Evolutionary conservation across 169 alveolate species (phyloP).

Genomic region (Plasmodium coatneyi): DNA sequence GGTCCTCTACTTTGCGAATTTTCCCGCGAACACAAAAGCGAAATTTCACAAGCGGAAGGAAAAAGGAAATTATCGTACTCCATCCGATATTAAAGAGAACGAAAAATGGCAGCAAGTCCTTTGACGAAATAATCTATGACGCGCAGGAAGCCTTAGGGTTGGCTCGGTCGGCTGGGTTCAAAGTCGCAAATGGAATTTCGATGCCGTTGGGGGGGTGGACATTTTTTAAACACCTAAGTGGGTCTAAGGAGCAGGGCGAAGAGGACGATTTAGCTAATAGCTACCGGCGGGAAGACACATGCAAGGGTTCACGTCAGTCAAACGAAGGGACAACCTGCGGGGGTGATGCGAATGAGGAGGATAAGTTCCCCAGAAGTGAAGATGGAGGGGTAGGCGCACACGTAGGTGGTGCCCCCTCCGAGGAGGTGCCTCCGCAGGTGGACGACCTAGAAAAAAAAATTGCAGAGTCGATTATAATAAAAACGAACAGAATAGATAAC

Average conservation of each 20-base stretch:
- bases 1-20: background rate
- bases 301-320: background rate
- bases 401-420: background rate
- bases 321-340: background rate
- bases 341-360: background rate
- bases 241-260: background rate
- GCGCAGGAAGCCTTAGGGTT: constrained; percentile 75
- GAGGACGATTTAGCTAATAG: background rate
- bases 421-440: background rate
- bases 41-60: constrained; percentile 6
- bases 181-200: constrained; percentile 65
- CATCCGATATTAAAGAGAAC: constrained; percentile 46
- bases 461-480: constrained; percentile 67
- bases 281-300: background rate
- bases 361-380: background rate
- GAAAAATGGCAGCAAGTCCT: constrained; percentile 12
- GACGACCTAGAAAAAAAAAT: constrained; percentile 47
- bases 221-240: background rate
- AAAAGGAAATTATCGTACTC: constrained; percentile 68
- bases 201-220: constrained; percentile 74
- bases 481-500: constrained; percentile 39
- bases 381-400: background rate
- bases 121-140: constrained; percentile 47
- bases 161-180: constrained; percentile 70
- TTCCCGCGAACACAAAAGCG: constrained; percentile 3